phyloP scores from a whole-genome alignment of 768 basidiomycete genomes.

The Chalciporus chontae region DNA sequence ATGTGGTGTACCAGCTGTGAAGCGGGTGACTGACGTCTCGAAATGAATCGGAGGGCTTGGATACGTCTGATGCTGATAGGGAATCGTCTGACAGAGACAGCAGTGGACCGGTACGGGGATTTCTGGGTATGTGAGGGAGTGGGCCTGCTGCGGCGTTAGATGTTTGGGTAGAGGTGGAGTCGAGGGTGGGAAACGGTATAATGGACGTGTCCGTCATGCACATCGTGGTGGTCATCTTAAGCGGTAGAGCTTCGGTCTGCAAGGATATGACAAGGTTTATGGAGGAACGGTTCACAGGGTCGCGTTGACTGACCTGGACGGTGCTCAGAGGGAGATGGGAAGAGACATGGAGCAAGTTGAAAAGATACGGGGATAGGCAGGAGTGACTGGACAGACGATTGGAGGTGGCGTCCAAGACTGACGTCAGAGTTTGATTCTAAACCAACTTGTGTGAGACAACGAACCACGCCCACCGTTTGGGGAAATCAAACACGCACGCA shows the following conservation, averaged over 20 bases:
- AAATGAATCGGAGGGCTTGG: slow-evolving; percentile 4
- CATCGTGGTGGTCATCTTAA: slow-evolving; percentile 21
- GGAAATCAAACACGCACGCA: slow-evolving; percentile 9
- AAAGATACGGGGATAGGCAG: neutral
- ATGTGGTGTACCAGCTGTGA: slow-evolving; percentile 3
- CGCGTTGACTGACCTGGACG: slow-evolving; percentile 4
- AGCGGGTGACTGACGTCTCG: slow-evolving; percentile 2
- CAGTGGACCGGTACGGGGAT: slow-evolving; percentile 12
- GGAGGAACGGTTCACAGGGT: too few relatives aligned
- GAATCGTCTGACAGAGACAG: slow-evolving; percentile 14
- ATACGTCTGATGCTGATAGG: slow-evolving; percentile 6
- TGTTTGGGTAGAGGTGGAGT: slow-evolving; percentile 27
- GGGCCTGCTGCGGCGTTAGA: slow-evolving; percentile 56
- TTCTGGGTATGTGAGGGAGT: slow-evolving; percentile 61
- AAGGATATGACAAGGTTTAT: neutral
- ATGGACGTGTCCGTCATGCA: slow-evolving; percentile 25
- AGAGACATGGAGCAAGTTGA: slow-evolving; percentile 17
- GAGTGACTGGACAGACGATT: neutral
- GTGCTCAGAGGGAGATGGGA: slow-evolving; percentile 6
- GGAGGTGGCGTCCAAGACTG: neutral
- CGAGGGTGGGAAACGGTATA: slow-evolving; percentile 26
- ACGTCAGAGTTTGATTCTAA: slow-evolving; percentile 14
- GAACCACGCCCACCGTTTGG: neutral
- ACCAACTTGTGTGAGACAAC: neutral
- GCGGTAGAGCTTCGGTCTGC: neutral